Evolutionary conservation across 1,284 basidiomycete genomes (phyloP), one percentile per base, ranked within the genome.

Genomic region (Hortiboletus rubellus): DNA sequence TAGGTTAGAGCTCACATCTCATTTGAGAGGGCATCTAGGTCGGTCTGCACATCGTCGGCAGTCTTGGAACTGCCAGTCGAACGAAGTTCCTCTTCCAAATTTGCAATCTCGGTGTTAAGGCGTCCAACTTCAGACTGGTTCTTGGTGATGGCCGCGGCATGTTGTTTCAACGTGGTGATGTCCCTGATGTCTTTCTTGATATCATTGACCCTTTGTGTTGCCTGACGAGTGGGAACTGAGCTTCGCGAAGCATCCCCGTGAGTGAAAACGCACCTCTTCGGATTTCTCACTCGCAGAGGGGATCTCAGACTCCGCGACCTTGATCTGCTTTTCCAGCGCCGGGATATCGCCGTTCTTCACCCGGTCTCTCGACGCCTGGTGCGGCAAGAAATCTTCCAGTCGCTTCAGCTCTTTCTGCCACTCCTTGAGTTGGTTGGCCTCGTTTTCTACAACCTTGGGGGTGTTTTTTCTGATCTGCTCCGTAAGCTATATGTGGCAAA

Each of bases 41-140:
- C 87, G 27, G 69, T 74, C 69, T 96, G 91, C 3, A 97, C 87
- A 50, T 95, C 93, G 48, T 94, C 91, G 1, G 85, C 82, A 0
- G 93, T 94, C 73, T 87, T 92, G 7, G 84, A 82, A 14, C 87
- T 89, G 3, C 94, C 94, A 2, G 85, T 85, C 5, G 81, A 76
- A 24, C 81, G 76, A 12, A 98, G 78, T 41, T 89, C 85, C 37
- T 77, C 77, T 72, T 96, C 91, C 40, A 94, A 76, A 45, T 77
- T 74, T n/a, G 73, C 60, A 40, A 91, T 82, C 46, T 94, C 91
- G 40, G 80, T 74, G 54, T 81, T 78, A 27, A 94, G 79, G 24
- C 83, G 82, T 37, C 84, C 81, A 15, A 86, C 76, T 57, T 96
- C 92, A 51, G 76, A 77, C 46, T 84, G 81, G 14, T 88, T 79